Conservation (phyloP, 345 rosid genomes). For the Ceriops zippeliana region DNA sequence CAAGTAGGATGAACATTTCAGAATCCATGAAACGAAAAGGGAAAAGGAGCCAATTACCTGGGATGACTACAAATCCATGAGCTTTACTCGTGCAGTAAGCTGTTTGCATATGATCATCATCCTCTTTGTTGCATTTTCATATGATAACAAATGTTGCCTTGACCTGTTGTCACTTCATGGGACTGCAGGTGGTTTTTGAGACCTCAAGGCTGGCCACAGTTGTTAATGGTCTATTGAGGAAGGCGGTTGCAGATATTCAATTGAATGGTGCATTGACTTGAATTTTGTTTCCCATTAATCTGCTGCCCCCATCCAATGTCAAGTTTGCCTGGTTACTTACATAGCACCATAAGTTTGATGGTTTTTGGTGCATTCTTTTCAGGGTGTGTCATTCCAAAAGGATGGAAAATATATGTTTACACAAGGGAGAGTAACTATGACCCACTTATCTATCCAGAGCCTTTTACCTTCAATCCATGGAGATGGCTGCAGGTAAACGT, state of each 20-base stretch:
- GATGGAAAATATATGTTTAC: slow-evolving; percentile 93
- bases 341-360: background rate
- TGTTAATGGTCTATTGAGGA: slow-evolving; percentile 80
- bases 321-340: background rate
- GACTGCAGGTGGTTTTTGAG: slow-evolving; percentile 62
- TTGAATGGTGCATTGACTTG: slow-evolving; percentile 46
- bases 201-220: slow-evolving; percentile 78
- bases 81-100: slow-evolving; percentile 57
- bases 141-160: background rate
- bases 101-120: background rate
- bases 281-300: background rate
- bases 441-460: slow-evolving; percentile 58
- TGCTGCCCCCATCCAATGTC: background rate
- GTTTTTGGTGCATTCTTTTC: slow-evolving; percentile 6
- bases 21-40: slow-evolving; percentile 35
- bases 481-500: slow-evolving; percentile 70
- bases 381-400: slow-evolving; percentile 82
- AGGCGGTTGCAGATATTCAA: slow-evolving; percentile 71
- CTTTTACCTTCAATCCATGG: slow-evolving; percentile 83
- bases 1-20: slow-evolving; percentile 51
- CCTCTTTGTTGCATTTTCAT: no score
- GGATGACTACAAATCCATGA: slow-evolving; percentile 58
- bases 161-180: slow-evolving; percentile 12
- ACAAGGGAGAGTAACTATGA: slow-evolving; percentile 82
- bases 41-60: slow-evolving; percentile 44